These are phyloP conservation scores for Zygosaccharomyces kombuchaensis DNA, from an alignment of 805 yeast genomes.

Conservation along the genomic window DNA sequence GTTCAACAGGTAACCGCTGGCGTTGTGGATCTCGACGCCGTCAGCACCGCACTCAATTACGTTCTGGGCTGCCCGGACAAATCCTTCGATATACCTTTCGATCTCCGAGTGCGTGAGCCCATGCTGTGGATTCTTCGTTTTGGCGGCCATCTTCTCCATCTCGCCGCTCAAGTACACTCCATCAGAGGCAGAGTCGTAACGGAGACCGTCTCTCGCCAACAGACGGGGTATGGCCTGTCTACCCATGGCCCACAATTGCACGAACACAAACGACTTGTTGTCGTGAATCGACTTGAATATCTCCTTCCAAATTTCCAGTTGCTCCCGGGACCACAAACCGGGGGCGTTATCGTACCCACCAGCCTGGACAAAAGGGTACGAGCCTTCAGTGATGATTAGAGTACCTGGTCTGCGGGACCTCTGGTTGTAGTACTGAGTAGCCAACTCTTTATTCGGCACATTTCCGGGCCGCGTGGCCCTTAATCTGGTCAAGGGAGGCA, in stretches of 20 bases:
- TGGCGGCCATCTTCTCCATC: constrained; percentile 31
- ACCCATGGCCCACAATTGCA: constrained; percentile 52
- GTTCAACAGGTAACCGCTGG: constrained; percentile 59
- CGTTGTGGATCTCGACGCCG: constrained; percentile 63
- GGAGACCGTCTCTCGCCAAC: constrained; percentile 26
- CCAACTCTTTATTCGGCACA: constrained; percentile 42
- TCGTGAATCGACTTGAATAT: constrained; percentile 48
- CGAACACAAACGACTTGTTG: constrained; percentile 42
- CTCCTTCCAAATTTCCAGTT: constrained; percentile 46
- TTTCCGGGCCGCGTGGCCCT: constrained; percentile 39
- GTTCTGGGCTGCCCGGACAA: constrained; percentile 44
- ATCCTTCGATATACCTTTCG: constrained; percentile 40
- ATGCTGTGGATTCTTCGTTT: constrained; percentile 34
- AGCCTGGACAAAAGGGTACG: constrained; percentile 42
- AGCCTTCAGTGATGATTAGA: constrained; percentile 57
- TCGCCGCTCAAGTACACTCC: not conserved
- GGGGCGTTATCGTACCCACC: constrained; percentile 47
- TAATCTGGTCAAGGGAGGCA: constrained; percentile 45
- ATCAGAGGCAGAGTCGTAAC: constrained; percentile 24
- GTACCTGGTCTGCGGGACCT: constrained; percentile 56
- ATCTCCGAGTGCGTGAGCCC: constrained; percentile 35
- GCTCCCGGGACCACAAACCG: constrained; percentile 47
- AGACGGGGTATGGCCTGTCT: constrained; percentile 36
- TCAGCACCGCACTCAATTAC: constrained; percentile 44
- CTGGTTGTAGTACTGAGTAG: constrained; percentile 51